Base-by-base conservation (phyloP, 2,329 filamentous ascomycete species). In the Fusarium foetens region DNA sequence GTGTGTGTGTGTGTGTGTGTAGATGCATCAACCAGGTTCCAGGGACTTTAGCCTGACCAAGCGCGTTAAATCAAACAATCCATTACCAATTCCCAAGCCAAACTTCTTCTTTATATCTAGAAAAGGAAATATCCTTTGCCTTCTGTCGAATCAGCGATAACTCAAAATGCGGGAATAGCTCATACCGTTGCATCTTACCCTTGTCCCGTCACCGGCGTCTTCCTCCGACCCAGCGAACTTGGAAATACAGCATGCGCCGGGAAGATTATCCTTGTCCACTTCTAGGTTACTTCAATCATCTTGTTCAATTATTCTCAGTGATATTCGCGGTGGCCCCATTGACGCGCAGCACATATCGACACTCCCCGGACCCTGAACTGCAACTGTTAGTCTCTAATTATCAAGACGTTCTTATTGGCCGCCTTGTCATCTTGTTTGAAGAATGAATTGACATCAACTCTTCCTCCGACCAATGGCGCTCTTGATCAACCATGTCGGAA, bases 381-480 rank as follows among this genome's bases (percentile, higher is more conserved):
- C 35, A 48, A 57, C 53, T 35, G 36, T 36, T 52, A 58, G 46
- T 54, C 43, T 31, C 57, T 61, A 73, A 74, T 63, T 77, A 77
- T 77, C 75, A 76, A 63, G 71, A 29, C 55, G 36, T 39, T 23
- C 63, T 58, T 35, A 77, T 77, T 77, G 75, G 75, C 46, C 68
- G 75, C 75, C 72, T 75, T 73, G 74, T 58, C 69, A 70, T 66
- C 70, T 59, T 62, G 75, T 77, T 77, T 76, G 72, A 73, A 77
- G 71, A 77, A 77, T 77, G 66, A 77, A 77, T 77, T 77, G 75
- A 64, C 75, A 77, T 77, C 73, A 67, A 73, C 53, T 73, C 49
- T 53, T 36, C 21, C 48, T 29, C 49, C 45, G 43, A 31, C 75
- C 75, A 77, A 77, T 77, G 51, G 46, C 45, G 48, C 31, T 63